phyloP scores from a whole-genome alignment of 2,329 filamentous ascomycete genomes.

The Alternaria dauci region DNA sequence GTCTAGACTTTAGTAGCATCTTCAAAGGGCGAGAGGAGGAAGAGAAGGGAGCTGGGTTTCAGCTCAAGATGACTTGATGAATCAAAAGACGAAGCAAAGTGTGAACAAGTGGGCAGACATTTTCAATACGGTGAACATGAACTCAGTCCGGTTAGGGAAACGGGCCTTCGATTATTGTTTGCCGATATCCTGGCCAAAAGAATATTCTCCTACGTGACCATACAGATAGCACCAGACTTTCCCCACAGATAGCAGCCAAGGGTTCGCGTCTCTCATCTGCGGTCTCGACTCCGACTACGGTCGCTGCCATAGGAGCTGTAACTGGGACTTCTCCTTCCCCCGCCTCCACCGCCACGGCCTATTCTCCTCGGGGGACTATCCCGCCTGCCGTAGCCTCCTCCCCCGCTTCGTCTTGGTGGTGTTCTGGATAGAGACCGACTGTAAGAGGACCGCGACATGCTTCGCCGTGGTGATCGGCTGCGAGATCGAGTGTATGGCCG shows the following conservation, averaged over 20 bases:
- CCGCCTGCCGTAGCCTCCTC: constrained; percentile 24
- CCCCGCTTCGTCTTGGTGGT: constrained; percentile 37
- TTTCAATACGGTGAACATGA: neutral
- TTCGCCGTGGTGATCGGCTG: constrained; percentile 55
- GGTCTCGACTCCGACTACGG: constrained; percentile 56
- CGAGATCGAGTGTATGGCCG: constrained; percentile 48
- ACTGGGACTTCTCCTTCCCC: constrained; percentile 64
- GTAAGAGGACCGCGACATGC: constrained; percentile 53
- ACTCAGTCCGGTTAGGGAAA: neutral
- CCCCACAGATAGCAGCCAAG: neutral
- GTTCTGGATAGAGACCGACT: constrained; percentile 50
- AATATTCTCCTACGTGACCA: neutral
- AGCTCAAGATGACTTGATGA: constrained; percentile 43
- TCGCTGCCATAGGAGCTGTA: constrained; percentile 70
- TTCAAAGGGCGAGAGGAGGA: constrained; percentile 60
- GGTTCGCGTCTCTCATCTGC: constrained; percentile 19
- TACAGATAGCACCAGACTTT: neutral
- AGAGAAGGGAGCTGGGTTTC: constrained; percentile 59
- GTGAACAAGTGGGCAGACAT: neutral
- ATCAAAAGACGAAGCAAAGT: neutral
- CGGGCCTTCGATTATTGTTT: neutral
- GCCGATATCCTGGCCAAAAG: neutral
- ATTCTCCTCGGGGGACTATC: constrained; percentile 26
- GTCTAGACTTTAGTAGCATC: constrained; percentile 59
- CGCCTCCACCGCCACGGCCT: constrained; percentile 35